Percentiles rank a stretch among this genome's conserved stretches.
phyloP scores from a whole-genome alignment of 176 grass and related monocot genomes.

The Eremochloa ophiuroides region DNA sequence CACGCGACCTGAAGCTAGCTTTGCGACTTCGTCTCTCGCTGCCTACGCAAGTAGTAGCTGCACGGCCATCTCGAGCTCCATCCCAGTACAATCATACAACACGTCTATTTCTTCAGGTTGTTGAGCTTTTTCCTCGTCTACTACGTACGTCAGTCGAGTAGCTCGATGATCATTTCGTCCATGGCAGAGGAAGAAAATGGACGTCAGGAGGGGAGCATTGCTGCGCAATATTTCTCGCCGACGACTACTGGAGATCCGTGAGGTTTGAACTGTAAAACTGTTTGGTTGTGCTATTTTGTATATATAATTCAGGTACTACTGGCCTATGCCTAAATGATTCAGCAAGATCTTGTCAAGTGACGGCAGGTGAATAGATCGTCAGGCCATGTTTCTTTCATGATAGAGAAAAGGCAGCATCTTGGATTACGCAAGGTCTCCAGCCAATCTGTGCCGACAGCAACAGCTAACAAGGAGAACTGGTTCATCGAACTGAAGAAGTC shows the following conservation, averaged over 20 bases:
- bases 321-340: neutral
- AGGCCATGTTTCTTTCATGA: constrained; percentile 23
- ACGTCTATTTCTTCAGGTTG: constrained; percentile 15
- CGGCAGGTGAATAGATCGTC: constrained; percentile 24
- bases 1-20: neutral
- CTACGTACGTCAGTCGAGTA: neutral
- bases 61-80: neutral
- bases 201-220: neutral
- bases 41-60: neutral
- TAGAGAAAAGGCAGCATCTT: neutral
- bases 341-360: constrained; percentile 22
- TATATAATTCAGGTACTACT: neutral
- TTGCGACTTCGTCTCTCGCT: neutral
- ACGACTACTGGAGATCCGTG: constrained; percentile 3
- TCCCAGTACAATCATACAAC: neutral
- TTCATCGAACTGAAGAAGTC: neutral
- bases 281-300: neutral
- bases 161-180: neutral
- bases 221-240: constrained; percentile 19
- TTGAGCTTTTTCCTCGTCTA: constrained; percentile 7
- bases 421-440: constrained; percentile 25
- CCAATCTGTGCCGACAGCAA: constrained; percentile 25
- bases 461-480: neutral
- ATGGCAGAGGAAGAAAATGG: neutral
- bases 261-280: neutral